Percentiles rank a stretch among this genome's conserved stretches.
Conservation (phyloP, 2,329 filamentous ascomycete genomes). For the Penicillium polonicum region DNA sequence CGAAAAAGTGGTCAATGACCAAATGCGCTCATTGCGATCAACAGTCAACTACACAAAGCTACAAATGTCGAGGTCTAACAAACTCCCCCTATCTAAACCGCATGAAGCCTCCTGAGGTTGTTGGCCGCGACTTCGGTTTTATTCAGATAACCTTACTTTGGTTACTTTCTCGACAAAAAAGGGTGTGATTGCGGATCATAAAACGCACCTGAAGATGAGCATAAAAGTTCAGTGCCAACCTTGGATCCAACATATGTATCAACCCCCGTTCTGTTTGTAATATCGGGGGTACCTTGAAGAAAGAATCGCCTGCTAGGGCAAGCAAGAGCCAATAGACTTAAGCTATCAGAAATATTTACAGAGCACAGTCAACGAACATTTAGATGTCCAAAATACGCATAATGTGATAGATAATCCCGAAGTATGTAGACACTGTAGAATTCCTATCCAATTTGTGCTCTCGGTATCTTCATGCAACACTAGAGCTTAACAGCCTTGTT, state of each 20-base stretch:
- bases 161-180: background rate
- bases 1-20: background rate
- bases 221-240: background rate
- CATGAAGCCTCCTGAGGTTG: too few species aligned
- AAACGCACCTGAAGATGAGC: background rate
- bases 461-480: background rate
- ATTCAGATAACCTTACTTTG: background rate
- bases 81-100: background rate
- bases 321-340: background rate
- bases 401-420: background rate
- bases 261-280: background rate
- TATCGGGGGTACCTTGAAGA: background rate
- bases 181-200: background rate
- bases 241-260: too few species aligned
- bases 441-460: background rate
- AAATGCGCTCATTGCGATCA: background rate
- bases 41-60: background rate
- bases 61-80: background rate
- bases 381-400: background rate
- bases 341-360: background rate
- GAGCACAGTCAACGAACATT: background rate
- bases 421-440: background rate
- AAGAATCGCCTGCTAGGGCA: background rate
- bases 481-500: constrained; percentile 3
- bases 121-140: background rate